A percentile compares a stretch with the other conserved stretches of the same genome.
phyloP scores from a whole-genome alignment of 2,329 filamentous ascomycete genomes.

The Arthrobotrys sphaeroides region DNA sequence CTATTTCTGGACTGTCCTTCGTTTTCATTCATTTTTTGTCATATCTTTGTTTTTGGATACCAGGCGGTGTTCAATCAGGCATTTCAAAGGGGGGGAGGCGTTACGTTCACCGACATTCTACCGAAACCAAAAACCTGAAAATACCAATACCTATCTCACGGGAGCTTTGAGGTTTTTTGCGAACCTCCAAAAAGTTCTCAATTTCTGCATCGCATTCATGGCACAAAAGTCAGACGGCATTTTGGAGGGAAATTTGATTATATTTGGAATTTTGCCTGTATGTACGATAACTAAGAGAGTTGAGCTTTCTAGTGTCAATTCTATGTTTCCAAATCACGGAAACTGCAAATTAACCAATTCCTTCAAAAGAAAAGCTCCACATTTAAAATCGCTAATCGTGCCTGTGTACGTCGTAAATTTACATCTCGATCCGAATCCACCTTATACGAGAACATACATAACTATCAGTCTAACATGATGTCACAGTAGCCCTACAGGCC shows the following conservation, averaged over 20 bases:
- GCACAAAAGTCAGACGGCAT: slow-evolving; percentile 47
- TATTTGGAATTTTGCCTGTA: slow-evolving; percentile 47
- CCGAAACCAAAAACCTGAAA: slow-evolving; percentile 17
- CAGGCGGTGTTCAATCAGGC: slow-evolving; percentile 52
- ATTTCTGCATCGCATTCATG: slow-evolving; percentile 28
- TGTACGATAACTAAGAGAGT: slow-evolving; percentile 45
- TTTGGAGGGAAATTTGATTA: slow-evolving; percentile 29
- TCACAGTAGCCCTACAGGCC: neutral
- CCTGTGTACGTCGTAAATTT: neutral
- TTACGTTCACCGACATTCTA: slow-evolving; percentile 34
- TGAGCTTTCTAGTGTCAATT: slow-evolving; percentile 47
- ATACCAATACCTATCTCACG: slow-evolving; percentile 35
- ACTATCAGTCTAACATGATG: no score
- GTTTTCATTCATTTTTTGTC: slow-evolving; percentile 28
- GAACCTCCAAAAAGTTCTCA: slow-evolving; percentile 46
- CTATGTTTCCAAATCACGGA: slow-evolving; percentile 1
- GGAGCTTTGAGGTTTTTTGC: slow-evolving; percentile 25
- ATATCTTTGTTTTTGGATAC: slow-evolving; percentile 44
- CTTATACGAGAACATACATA: no score
- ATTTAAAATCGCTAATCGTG: no score
- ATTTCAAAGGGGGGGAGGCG: slow-evolving; percentile 38
- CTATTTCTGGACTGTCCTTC: slow-evolving; percentile 13
- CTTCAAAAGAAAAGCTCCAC: neutral
- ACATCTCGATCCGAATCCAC: no score
- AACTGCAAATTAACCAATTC: slow-evolving; percentile 12